Base-by-base conservation (phyloP, 257 asterid genomes). In the Paraleonurus japonicus region DNA sequence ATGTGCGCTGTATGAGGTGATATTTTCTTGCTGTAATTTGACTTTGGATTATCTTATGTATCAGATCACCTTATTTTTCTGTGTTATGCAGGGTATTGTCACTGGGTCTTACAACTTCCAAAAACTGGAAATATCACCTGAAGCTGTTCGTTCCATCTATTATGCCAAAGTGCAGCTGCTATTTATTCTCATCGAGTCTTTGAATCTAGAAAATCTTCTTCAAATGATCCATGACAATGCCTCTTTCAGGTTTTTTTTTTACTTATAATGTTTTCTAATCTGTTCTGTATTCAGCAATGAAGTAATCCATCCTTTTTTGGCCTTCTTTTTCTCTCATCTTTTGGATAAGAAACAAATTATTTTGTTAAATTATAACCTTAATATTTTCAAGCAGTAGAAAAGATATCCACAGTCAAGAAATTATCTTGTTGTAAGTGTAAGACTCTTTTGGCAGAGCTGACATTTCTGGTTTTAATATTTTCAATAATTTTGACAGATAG, bases 161-260 rank as follows among this genome's bases (percentile, higher is more conserved):
- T 91, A 82, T 82, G 88, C 88, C 64, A 89, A 89, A 88, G 92
- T 92, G 75, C 96, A 88, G 81, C 80, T 95, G 80, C 78, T 89
- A 37, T 84, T 92, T 78, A 85, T 89, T 80, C 96, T 95, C 75
- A 92, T 95, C 16, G 96, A 91, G 82, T 84, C 95, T 65, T 75
- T 95, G 78, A 87, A 95, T 80, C 84, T 95, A 81, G 99, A 95
- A 81, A 86, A 39, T 85, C 90, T 95, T 70, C 92, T 95, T 65
- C 98, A 92, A 69, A 88, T 92, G 98, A 76, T 92, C 81, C 94
- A 89, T 65, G 99, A 95, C 76, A 89, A 83, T 75, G 77, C 71
- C 75, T 84, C 97, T 3, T 89, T 89, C 89, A 89, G 99, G 99
- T 94, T 80, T 84, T 73, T 28, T 20, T 45, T 12, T 35, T 11